These are phyloP conservation scores for Talaromyces proteolyticus DNA, from an alignment of 495 filamentous ascomycete species.

Conservation along the genomic window DNA sequence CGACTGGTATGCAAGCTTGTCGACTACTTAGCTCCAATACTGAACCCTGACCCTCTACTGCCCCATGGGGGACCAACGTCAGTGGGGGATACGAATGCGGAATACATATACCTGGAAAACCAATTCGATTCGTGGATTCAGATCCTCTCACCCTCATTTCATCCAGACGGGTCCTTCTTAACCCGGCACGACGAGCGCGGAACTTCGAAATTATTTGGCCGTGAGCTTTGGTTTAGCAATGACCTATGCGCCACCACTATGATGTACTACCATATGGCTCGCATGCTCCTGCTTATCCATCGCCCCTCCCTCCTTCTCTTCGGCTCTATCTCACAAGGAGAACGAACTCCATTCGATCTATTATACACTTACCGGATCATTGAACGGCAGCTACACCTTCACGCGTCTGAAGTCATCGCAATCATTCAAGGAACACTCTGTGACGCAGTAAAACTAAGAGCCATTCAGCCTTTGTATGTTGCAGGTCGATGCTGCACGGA, in stretches of 20 bases:
- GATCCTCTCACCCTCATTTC: not conserved
- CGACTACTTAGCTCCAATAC: conserved; percentile 18
- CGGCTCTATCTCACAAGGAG: conserved; percentile 20
- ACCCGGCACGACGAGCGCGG: not conserved
- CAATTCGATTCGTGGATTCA: not conserved
- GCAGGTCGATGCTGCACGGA: conserved; percentile 37
- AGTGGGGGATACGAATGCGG: not conserved
- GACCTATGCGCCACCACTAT: conserved; percentile 44
- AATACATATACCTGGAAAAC: not conserved
- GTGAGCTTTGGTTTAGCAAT: conserved; percentile 43
- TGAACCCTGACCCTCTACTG: not conserved
- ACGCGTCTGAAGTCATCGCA: conserved; percentile 32
- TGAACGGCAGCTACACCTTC: conserved; percentile 26
- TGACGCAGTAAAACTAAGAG: conserved; percentile 33
- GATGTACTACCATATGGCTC: conserved; percentile 45
- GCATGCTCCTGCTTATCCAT: conserved; percentile 40
- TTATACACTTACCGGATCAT: conserved; percentile 33
- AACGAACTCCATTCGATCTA: conserved; percentile 17
- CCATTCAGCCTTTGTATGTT: conserved; percentile 44
- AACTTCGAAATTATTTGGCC: conserved; percentile 15
- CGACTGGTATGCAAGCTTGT: conserved; percentile 42
- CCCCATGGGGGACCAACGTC: not conserved
- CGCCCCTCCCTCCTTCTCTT: conserved; percentile 27
- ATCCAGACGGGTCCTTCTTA: not conserved
- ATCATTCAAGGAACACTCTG: conserved; percentile 38